Percentiles rank a stretch among this genome's conserved stretches.
Evolutionary conservation across 176 grass and related monocot genomes (phyloP).

Genomic region (Tillandsia fasciculata): DNA sequence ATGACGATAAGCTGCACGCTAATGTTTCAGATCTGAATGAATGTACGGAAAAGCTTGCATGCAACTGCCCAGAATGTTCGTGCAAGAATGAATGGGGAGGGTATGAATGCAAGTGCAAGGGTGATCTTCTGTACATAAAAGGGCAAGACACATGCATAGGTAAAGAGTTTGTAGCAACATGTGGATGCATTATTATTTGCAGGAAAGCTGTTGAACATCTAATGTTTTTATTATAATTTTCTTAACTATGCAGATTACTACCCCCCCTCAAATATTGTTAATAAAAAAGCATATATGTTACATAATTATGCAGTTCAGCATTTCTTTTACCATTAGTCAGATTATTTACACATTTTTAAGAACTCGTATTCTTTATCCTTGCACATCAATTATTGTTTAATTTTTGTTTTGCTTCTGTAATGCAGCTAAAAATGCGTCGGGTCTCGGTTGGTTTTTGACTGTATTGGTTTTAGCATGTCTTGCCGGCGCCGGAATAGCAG

Average conservation of each 20-base stretch:
- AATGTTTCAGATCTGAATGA: constrained; percentile 58
- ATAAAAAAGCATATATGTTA: too few species aligned
- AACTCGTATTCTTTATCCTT: background rate
- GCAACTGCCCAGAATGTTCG: constrained; percentile 59
- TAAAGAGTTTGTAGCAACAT: constrained; percentile 17
- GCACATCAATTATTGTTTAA: background rate
- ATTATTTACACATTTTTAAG: background rate
- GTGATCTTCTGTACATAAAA: constrained; percentile 48
- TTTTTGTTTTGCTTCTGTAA: background rate
- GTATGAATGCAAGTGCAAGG: constrained; percentile 73
- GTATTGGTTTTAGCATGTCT: constrained; percentile 54
- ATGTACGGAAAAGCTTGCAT: constrained; percentile 65
- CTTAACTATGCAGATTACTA: too few species aligned
- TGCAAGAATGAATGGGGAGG: constrained; percentile 75
- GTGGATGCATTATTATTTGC: background rate
- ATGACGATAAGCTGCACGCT: background rate
- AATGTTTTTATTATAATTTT: too few species aligned
- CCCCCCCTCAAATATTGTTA: too few species aligned
- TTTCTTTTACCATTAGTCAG: background rate
- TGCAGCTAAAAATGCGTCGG: constrained; percentile 45
- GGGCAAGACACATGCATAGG: constrained; percentile 77
- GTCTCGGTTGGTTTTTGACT: constrained; percentile 35
- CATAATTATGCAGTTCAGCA: too few species aligned
- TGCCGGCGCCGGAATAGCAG: constrained; percentile 33
- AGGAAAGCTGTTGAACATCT: too few species aligned